Evolutionary conservation across 2,329 filamentous ascomycete genomes (phyloP).

Genomic region (Eurotiales sp.): DNA sequence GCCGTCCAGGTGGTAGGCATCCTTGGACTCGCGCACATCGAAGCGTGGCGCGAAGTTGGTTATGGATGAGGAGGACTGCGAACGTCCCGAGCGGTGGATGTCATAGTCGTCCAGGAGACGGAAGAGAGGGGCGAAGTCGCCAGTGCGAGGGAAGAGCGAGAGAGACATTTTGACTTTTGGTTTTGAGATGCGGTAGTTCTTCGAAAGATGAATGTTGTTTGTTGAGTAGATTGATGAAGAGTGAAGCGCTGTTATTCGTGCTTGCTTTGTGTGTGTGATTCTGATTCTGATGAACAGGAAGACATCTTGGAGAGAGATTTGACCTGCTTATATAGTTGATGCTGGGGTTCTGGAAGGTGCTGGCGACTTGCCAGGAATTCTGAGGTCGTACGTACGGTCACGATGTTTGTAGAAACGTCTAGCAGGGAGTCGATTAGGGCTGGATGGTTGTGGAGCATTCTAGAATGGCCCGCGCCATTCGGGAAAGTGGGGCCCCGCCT

Average conservation of each 20-base stretch:
- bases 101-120: conserved; percentile 36
- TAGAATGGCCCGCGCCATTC: conserved; percentile 6
- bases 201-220: no score
- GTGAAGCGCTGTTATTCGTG: background rate
- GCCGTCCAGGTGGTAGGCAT: conserved; percentile 38
- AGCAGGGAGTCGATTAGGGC: background rate
- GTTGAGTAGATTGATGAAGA: no score
- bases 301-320: background rate
- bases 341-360: conserved; percentile 13
- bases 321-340: conserved; percentile 8
- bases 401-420: conserved; percentile 8
- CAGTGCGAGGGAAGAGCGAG: conserved; percentile 17
- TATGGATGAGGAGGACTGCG: conserved; percentile 13
- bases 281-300: conserved; percentile 2
- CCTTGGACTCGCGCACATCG: conserved; percentile 39
- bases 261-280: background rate
- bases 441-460: conserved; percentile 11
- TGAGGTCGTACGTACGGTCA: no score
- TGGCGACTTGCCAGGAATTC: background rate
- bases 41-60: conserved; percentile 36
- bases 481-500: background rate
- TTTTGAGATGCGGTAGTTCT: background rate
- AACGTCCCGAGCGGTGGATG: conserved; percentile 20
- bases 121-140: conserved; percentile 35
- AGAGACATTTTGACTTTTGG: conserved; percentile 18